Base-by-base conservation (phyloP, 495 filamentous ascomycete species). In the Venustampulla echinocandica region DNA sequence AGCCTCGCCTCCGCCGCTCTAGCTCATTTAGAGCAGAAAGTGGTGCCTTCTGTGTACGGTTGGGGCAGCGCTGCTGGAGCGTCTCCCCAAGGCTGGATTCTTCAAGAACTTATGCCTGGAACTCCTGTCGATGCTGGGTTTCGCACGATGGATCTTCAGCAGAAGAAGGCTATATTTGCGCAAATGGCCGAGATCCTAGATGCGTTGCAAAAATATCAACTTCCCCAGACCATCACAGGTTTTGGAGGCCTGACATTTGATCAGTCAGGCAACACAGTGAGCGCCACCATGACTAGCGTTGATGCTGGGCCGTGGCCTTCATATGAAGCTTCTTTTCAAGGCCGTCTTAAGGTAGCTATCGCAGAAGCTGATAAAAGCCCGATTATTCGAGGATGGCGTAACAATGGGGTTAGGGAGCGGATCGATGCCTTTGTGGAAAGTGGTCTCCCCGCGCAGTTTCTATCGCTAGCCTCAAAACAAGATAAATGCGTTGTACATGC, bases 1-100 rank as follows among this genome's bases (percentile, higher is more conserved):
- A 44, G 58, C 39, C 58, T 62, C 38, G 58, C 59, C 38, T 45
- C 58, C 13, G 55, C 58, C 4, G 59, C 59, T 56, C 59, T 62
- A 37, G 15, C 20, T 18, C 27, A 42, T 44, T 42, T 61, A 36
- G 33, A 53, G 14, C 55, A 58, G 34, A 33, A 53, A 43, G 46
- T 62, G 17, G 55, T 62, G 10, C 58, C 58, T 35, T 50, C 50
- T 22, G 52, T 62, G 15, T 62, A 47, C 27, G 59, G 45, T 49
- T 62, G 55, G 58, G 49, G 44, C 23, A 50, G 56, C 33, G 54
- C 54, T 19, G 55, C 54, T 1, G 19, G 28, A 14, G 27, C 27
- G 32, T 43, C 46, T 14, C 42, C 44, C 24, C 42, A 42, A 30
- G 58, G 59, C 47, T 62, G 59, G 59, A 62, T 58, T 24, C 38